Percentiles rank a stretch among this genome's conserved stretches.
Conservation (phyloP, 768 basidiomycete genomes). For the Hortiboletus campestris region DNA sequence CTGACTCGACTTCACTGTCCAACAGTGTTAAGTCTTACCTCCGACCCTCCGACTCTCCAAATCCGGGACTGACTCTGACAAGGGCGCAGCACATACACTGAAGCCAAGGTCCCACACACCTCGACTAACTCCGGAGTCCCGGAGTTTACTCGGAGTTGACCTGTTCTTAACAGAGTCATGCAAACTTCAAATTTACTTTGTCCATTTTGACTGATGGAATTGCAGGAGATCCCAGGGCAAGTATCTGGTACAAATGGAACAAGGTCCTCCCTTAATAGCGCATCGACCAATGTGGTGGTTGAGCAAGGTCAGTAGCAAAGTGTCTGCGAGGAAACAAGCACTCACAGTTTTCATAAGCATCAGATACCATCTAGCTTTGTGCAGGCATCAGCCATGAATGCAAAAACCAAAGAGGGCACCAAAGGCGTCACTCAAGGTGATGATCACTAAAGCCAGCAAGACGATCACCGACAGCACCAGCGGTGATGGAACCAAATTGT, state of each 20-base stretch:
- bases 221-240: background rate
- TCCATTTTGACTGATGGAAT: background rate
- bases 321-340: background rate
- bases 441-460: background rate
- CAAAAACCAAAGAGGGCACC: background rate
- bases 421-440: background rate
- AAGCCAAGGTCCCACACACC: too few relatives aligned
- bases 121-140: too few relatives aligned
- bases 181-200: background rate
- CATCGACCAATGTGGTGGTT: background rate
- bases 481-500: background rate
- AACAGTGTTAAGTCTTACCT: too few relatives aligned
- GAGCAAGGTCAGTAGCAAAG: background rate
- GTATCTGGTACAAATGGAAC: background rate
- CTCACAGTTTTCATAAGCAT: background rate
- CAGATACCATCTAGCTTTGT: background rate
- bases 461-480: background rate
- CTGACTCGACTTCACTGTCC: too few relatives aligned
- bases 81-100: too few relatives aligned
- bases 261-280: background rate
- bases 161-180: too few relatives aligned
- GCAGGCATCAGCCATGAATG: background rate
- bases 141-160: too few relatives aligned
- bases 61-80: too few relatives aligned
- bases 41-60: too few relatives aligned